Evolutionary conservation across 345 rosid genomes (phyloP).

Genomic region (Bretschneidera sinensis): DNA sequence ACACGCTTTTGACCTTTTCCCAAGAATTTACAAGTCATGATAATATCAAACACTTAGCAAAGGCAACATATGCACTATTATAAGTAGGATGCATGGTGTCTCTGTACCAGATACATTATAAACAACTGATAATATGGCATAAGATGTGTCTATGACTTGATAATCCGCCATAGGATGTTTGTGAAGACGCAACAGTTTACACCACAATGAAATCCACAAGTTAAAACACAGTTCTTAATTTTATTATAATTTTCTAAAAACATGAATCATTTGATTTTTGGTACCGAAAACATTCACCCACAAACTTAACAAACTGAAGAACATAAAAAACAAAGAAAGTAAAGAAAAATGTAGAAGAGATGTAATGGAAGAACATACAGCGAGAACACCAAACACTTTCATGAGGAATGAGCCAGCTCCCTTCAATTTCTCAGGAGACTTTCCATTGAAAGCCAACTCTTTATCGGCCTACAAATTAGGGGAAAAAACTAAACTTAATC

Average conservation of each 20-base stretch:
- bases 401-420: slow-evolving; percentile 94
- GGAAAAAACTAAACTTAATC: neutral
- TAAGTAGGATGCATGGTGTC: neutral
- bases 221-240: neutral
- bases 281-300: neutral
- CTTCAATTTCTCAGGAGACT: slow-evolving; percentile 89
- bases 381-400: slow-evolving; percentile 95
- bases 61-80: neutral
- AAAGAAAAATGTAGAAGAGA: slow-evolving; percentile 5
- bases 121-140: neutral
- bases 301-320: neutral
- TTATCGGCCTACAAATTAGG: slow-evolving; percentile 87
- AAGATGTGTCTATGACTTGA: neutral
- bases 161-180: too few species aligned
- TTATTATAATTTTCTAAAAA: too few species aligned
- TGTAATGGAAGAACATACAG: slow-evolving; percentile 47
- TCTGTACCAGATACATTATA: neutral
- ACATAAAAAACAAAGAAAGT: too few species aligned
- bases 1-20: slow-evolving; percentile 95
- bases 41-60: neutral
- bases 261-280: neutral
- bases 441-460: slow-evolving; percentile 69
- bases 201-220: too few species aligned
- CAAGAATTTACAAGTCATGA: slow-evolving; percentile 31
- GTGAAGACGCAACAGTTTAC: too few species aligned